Conservation (phyloP, 2,329 filamentous ascomycete genomes). For the Fusarium sublunatum region DNA sequence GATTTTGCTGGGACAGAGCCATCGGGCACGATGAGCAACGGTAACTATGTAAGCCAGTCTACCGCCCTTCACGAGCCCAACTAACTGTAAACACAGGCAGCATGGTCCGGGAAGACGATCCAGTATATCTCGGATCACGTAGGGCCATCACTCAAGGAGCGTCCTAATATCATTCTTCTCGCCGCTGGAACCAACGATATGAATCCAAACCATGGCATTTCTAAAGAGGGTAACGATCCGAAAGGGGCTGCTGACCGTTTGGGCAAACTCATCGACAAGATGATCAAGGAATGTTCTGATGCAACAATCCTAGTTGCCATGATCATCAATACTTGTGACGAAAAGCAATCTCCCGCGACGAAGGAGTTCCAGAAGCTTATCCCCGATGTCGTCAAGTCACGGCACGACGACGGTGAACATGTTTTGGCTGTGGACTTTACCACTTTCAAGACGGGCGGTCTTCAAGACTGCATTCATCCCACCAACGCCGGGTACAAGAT, state of each 20-base stretch:
- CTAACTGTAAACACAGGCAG: slow-evolving; percentile 4
- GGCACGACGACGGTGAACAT: slow-evolving; percentile 7
- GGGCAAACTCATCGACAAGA: slow-evolving; percentile 19
- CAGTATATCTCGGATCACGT: slow-evolving; percentile 28
- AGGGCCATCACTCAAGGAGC: slow-evolving; percentile 4
- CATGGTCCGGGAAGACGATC: slow-evolving; percentile 26
- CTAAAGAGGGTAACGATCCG: slow-evolving; percentile 22
- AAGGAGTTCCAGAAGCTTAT: slow-evolving; percentile 18
- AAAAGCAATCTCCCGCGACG: not conserved
- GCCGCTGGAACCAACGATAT: slow-evolving; percentile 30
- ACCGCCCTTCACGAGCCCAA: not conserved
- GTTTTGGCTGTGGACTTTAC: slow-evolving; percentile 32
- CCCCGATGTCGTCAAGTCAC: not conserved
- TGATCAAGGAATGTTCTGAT: slow-evolving; percentile 20
- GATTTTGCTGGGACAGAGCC: slow-evolving; percentile 21
- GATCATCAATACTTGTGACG: slow-evolving; percentile 19
- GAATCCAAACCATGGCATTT: slow-evolving; percentile 14
- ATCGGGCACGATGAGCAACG: slow-evolving; percentile 3
- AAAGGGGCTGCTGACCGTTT: slow-evolving; percentile 12
- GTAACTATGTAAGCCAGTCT: slow-evolving; percentile 10
- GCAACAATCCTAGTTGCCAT: slow-evolving; percentile 24
- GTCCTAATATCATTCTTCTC: slow-evolving; percentile 19
- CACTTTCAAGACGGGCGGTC: slow-evolving; percentile 1
- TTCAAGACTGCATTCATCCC: slow-evolving; percentile 43
- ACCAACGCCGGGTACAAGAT: slow-evolving; percentile 30